These are phyloP conservation scores for Oryza meyeriana DNA, from an alignment of 176 grass and related monocot genomes.

Conservation along the genomic window DNA sequence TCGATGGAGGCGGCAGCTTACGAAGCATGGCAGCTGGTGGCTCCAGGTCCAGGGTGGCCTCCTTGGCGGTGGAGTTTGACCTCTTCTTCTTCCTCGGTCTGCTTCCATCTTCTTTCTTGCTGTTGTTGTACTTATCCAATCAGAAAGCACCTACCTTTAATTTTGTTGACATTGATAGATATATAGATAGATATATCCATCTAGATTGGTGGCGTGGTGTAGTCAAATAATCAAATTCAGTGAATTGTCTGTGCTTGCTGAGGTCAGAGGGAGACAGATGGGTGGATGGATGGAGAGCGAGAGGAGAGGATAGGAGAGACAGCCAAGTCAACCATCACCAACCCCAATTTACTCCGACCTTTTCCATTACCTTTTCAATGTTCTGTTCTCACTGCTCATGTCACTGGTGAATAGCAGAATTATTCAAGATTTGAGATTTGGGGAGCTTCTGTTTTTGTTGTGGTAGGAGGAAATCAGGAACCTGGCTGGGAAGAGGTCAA, in stretches of 20 bases:
- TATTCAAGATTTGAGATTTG: neutral
- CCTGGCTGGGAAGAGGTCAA: neutral
- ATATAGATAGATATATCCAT: no score
- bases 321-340: conserved; percentile 17
- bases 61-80: neutral
- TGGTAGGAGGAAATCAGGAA: neutral
- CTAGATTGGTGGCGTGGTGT: neutral
- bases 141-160: no score
- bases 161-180: no score
- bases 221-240: neutral
- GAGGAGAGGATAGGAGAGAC: neutral
- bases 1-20: neutral
- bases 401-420: neutral
- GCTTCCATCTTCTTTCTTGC: no score
- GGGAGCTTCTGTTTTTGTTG: neutral
- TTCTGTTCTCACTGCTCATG: neutral
- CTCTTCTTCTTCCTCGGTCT: neutral
- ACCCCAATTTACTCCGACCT: neutral
- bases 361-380: neutral
- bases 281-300: conserved; percentile 19
- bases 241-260: neutral
- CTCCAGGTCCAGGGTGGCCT: neutral
- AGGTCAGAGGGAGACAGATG: conserved; percentile 24
- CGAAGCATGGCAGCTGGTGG: neutral
- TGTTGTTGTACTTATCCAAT: no score